Percentiles rank a stretch among this genome's conserved stretches.
Evolutionary conservation across 1,284 basidiomycete species (phyloP).

Genomic region (Heterobasidion occidentale): DNA sequence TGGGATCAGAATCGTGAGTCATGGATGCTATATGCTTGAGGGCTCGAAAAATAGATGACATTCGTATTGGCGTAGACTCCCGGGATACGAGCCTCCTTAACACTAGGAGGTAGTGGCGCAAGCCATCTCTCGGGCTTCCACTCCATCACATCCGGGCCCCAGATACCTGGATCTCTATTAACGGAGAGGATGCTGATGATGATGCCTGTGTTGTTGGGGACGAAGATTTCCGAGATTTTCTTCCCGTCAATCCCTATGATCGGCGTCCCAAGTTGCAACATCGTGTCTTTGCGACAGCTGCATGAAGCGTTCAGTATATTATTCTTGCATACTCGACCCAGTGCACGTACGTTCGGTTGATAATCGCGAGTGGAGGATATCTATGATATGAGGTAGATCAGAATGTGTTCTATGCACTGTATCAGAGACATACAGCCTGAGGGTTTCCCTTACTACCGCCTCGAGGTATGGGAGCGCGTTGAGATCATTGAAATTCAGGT

Average conservation of each 20-base stretch:
- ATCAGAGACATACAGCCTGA: conserved; percentile 11
- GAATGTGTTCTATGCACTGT: too few species aligned
- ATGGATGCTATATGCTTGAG: background rate
- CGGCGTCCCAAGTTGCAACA: background rate
- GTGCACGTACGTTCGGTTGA: conserved; percentile 1
- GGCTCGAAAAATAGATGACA: background rate
- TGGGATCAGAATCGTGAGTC: background rate
- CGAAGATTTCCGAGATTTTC: background rate
- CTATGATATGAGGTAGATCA: background rate
- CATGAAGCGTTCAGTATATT: background rate
- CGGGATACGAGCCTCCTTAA: background rate
- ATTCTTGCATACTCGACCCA: background rate
- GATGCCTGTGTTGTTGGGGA: background rate
- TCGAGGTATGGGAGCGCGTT: background rate
- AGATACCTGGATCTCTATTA: background rate
- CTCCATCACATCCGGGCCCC: conserved; percentile 2
- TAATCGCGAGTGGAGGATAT: conserved; percentile 1
- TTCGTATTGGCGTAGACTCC: conserved; percentile 3
- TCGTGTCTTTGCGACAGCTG: background rate
- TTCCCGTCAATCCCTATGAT: background rate
- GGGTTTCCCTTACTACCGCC: conserved; percentile 22
- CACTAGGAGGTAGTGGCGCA: background rate
- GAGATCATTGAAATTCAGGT: background rate
- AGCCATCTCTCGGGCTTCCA: conserved; percentile 4
- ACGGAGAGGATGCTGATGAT: background rate